Evolutionary conservation across 805 yeast species (phyloP), one percentile per base, ranked within the genome.

Genomic region (Lipomyces kockii): DNA sequence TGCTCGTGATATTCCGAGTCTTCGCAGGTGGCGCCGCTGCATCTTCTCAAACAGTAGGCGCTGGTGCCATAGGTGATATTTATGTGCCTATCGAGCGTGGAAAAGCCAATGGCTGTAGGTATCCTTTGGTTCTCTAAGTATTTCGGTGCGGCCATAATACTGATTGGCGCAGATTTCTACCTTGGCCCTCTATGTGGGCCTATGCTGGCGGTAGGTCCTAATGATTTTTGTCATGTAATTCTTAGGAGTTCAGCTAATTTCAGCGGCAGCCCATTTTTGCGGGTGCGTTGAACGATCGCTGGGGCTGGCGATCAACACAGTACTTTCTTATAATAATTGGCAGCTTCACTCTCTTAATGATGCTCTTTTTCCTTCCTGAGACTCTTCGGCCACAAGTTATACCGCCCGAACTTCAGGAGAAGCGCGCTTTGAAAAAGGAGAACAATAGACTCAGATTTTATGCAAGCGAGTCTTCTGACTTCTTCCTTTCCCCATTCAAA

Each of bases 271-370:
- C 97, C 1, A 88, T 91, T 29, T 76, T 87, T 62, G 97, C 97
- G 60, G 94, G 97, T 67, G 87, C 87, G 1, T 83, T 92, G 35
- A 84, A 89, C 6, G 80, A 83, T 55, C 81, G 82, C 11, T 89
- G 92, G 88, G 91, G 92, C 8, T 92, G 97, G 97, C 82, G 97
- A 75, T 90, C 94, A 2, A 90, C 97, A 2, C 95, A 90, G 74
- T 92, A 96, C 94, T 86, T 90, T 62, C 79, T 90, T 78, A 90
- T 89, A 20, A 88, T 89, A 35, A 76, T 89, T 57, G 84, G 91
- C 1, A 91, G 88, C 1, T 76, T 82, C 14, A 83, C 83, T 60
- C 80, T 83, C 32, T 27, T 85, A 0, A 67, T 85, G 62, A 78
- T 91, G 53, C 70, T 85, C 5, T 82, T 89, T 58, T 79, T 83